A percentile compares a stretch with the other conserved stretches of the same genome.
phyloP scores from a whole-genome alignment of 306 rosid species.

The Echinosophora koreensis region DNA sequence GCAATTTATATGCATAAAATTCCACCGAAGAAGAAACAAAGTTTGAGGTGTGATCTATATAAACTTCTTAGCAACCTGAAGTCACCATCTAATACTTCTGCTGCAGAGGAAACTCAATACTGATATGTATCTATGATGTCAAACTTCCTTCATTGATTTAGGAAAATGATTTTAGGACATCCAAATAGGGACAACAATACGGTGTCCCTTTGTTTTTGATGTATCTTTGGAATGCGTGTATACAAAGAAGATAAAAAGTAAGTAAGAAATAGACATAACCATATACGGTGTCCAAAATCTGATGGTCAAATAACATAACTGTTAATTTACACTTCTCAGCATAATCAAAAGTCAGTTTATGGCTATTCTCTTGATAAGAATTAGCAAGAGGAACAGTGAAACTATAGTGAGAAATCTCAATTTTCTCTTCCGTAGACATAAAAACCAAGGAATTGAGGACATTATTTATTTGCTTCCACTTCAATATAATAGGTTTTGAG shows the following conservation, averaged over 20 bases:
- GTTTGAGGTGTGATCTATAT: neutral
- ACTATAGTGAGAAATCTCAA: neutral
- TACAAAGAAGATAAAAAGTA: too few species aligned
- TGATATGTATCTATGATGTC: neutral
- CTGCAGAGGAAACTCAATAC: slow-evolving; percentile 2
- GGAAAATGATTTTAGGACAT: too few species aligned
- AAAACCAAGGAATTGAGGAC: neutral
- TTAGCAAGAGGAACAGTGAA: neutral
- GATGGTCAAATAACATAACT: too few species aligned
- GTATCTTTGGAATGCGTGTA: too few species aligned
- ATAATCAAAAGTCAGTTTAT: slow-evolving; percentile 2
- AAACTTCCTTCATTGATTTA: neutral
- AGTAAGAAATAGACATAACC: too few species aligned
- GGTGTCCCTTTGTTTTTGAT: too few species aligned
- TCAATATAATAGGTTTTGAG: neutral
- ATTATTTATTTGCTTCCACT: slow-evolving; percentile 12
- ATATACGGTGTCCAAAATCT: too few species aligned
- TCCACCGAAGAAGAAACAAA: neutral
- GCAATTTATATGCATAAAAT: neutral
- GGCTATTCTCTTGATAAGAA: neutral
- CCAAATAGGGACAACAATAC: too few species aligned
- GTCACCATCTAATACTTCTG: neutral
- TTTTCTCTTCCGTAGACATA: too few species aligned
- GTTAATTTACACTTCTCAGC: neutral
- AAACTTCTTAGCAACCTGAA: neutral